phyloP scores from a whole-genome alignment of 140 eudicot genomes.

The Oenanthe javanica region DNA sequence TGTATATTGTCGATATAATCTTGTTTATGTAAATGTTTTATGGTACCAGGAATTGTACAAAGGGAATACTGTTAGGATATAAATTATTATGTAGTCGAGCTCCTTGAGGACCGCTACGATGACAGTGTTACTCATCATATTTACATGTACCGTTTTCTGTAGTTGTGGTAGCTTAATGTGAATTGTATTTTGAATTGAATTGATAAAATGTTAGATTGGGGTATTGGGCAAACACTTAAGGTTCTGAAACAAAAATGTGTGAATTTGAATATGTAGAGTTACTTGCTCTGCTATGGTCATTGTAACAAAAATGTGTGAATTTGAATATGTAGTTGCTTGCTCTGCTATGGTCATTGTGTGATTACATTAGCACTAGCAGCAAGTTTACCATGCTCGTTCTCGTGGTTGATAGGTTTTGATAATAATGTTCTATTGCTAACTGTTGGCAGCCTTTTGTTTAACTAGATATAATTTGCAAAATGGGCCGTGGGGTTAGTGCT shows the following conservation, averaged over 20 bases:
- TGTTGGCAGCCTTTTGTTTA: not conserved
- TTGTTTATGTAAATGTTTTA: not conserved
- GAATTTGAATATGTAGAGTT: not conserved
- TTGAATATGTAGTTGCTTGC: not conserved
- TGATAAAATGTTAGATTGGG: not conserved
- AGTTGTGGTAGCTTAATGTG: not conserved
- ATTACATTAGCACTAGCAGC: not conserved
- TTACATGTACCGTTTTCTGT: not conserved
- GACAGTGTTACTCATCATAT: not conserved
- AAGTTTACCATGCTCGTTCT: not conserved
- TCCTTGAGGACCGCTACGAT: not conserved
- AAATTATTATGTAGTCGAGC: not conserved
- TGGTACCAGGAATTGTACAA: not conserved
- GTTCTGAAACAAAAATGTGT: not conserved
- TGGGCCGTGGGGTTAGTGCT: constrained; percentile 64
- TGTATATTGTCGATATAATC: not conserved
- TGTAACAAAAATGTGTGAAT: not conserved
- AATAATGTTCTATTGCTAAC: not conserved
- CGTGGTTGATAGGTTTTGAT: not conserved
- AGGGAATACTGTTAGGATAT: no score
- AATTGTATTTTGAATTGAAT: not conserved
- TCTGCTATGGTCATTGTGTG: not conserved
- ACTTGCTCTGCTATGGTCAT: not conserved
- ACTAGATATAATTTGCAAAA: constrained; percentile 14
- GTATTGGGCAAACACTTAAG: not conserved